Base-by-base conservation (phyloP, 192 early-diverging fungal species). In the Cetraspora pellucida region DNA sequence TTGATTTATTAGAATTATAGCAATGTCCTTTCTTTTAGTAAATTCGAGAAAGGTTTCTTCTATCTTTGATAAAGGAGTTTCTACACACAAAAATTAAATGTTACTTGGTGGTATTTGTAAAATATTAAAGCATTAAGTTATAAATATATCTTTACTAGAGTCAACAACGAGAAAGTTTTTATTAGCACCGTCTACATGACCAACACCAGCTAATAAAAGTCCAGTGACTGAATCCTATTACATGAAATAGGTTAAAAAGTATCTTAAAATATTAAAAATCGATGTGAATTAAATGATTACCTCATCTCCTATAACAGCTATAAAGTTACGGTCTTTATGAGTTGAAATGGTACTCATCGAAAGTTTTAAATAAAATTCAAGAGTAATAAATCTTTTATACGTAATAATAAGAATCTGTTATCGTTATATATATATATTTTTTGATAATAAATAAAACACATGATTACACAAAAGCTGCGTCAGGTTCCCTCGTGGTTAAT, bases 151-250 rank as follows among this genome's bases (percentile, higher is more conserved):
- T 88, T 83, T 90, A 96, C 95, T 99, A 8, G 91, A 78, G 80
- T 97, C 96, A 10, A 98, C 98, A 28, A 98, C 95, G 23, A 98
- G 81, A 82, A 99, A 99, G 89, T 99, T 99, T 61, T 94, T 77
- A 77, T 92, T 91, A 79, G 97, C 95, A 77, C 95, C 95, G 79
- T 98, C 94, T 59, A 97, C 90, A 81, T 98, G 94, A 55, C 98
- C 98, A 45, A 97, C 93, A 50, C 98, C 98, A 46, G 97, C 96
- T 45, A 99, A 88, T n/a, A 99, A 86, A 72, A 99, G 89, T 54
- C 98, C 98, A 7, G 98, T 99, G 46, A 99, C 92, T 10, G 93
- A 91, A 82, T 95, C 93, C 89, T 87, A 25, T 21, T 3, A 17
- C n/a, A 55, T 43, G 46, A 47, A 58, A 30, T 17, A 68, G 25